Percentiles rank a stretch among this genome's conserved stretches.
Evolutionary conservation across 352 stramenopile species (phyloP).

Genomic region (Globisporangium recalcitrans): DNA sequence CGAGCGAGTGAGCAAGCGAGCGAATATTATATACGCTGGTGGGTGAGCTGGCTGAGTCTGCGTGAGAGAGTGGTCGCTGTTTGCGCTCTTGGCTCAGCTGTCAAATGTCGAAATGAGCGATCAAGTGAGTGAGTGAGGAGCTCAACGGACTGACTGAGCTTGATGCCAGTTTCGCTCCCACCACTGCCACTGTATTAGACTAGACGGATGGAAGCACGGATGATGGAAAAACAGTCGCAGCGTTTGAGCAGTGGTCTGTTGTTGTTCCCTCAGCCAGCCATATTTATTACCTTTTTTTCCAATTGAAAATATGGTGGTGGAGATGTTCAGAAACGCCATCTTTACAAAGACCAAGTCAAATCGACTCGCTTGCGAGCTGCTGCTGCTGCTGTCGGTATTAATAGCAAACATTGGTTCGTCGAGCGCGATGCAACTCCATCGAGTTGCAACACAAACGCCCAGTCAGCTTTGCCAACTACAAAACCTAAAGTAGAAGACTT

Average conservation of each 20-base stretch:
- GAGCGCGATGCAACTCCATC: too few relatives aligned
- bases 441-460: too few relatives aligned
- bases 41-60: neutral
- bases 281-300: neutral
- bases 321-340: neutral
- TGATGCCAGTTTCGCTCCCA: too few relatives aligned
- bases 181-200: neutral
- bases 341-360: neutral
- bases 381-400: neutral
- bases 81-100: neutral
- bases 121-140: slow-evolving; percentile 4
- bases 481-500: neutral
- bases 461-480: neutral
- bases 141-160: neutral
- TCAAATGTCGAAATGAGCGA: slow-evolving; percentile 11
- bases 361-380: neutral
- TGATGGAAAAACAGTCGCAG: neutral
- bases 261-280: neutral
- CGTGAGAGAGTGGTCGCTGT: too few relatives aligned
- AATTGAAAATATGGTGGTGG: neutral
- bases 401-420: neutral
- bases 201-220: neutral
- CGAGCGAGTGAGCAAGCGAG: neutral
- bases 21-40: neutral
- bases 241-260: neutral